Evolutionary conservation across 176 grass and related monocot species (phyloP).

Genomic region (Zea mays): DNA sequence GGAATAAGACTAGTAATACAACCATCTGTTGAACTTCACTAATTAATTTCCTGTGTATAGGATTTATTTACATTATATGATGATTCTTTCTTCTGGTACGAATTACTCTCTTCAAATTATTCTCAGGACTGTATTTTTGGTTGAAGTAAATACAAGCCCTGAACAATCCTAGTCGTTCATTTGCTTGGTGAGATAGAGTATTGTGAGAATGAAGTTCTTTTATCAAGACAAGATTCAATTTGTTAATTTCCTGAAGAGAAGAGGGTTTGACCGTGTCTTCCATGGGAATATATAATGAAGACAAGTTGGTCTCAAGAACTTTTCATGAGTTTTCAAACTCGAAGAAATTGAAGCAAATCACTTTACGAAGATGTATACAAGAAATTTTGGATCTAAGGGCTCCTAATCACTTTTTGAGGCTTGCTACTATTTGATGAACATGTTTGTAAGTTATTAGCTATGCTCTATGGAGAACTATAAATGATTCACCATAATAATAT

Average conservation of each 20-base stretch:
- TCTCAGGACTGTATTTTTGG: constrained; percentile 69
- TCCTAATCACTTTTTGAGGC: constrained; percentile 52
- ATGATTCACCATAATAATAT: constrained; percentile 38
- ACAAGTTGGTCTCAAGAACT: constrained; percentile 67
- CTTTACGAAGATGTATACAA: constrained; percentile 58
- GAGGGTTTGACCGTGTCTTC: constrained; percentile 40
- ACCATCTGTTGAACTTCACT: neutral
- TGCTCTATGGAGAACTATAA: constrained; percentile 51
- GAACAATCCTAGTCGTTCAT: constrained; percentile 51
- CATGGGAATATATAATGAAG: constrained; percentile 65
- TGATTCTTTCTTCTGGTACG: constrained; percentile 31
- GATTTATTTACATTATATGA: constrained; percentile 10
- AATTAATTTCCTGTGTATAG: constrained; percentile 1
- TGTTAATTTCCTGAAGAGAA: constrained; percentile 49
- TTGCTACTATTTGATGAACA: constrained; percentile 57
- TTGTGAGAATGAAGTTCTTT: constrained; percentile 50
- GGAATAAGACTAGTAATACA: neutral
- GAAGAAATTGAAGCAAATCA: constrained; percentile 59
- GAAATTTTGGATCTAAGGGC: constrained; percentile 46
- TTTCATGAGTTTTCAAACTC: constrained; percentile 52
- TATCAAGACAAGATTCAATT: constrained; percentile 53
- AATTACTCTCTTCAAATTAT: constrained; percentile 63
- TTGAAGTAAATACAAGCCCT: constrained; percentile 83
- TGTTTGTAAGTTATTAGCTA: constrained; percentile 64
- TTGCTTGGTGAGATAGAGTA: constrained; percentile 62